Base-by-base conservation (phyloP, 164 flowering plant genomes). In the Taxillus chinensis region DNA sequence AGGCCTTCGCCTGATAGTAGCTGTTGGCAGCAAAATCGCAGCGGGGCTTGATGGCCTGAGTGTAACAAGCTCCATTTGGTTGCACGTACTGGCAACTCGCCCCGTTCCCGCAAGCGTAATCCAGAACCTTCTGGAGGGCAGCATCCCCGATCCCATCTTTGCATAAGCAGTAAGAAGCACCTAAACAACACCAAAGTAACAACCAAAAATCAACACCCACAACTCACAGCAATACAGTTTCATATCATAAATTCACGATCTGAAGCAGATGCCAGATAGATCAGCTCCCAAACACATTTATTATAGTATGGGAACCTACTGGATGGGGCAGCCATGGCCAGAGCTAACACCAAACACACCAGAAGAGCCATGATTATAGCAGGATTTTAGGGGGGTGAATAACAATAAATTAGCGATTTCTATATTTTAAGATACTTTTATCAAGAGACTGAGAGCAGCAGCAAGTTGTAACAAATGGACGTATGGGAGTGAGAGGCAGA, bases 61-160 rank as follows among this genome's bases (percentile, higher is more conserved):
- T 93, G 66, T 62, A 84, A 73, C 97, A 90, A 59, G 76, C 64
- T 5, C 95, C 90, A 66, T 58, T 77, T 70, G 80, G 83, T 40
- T 54, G 68, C 58, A 89, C 81, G 2, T 74, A 70, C 1, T 73
- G 8, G 68, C 97, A 90, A 59, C 88, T 91, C 50, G 92, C 97
- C 68, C 91, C 93, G 61, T 74, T 70, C 71, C 91, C 96, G 77
- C 97, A 90, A 52, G 97, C 97, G 71, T 80, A 90, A 62, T 90
- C 97, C 39, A 90, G 45, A 8, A 77, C 57, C 66, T 80, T 88
- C 68, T 90, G 96, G 46, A 82, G 80, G 8, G 39, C 56, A 45
- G 60, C 5, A 3, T 83, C 83, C 66, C 79, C 62, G 58, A 72
- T 17, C 45, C 83, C 88, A 60, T 71, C 72, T 62, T 76, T 86